phyloP scores from a whole-genome alignment of 495 filamentous ascomycete genomes.

The Pseudotulostoma volvatum region DNA sequence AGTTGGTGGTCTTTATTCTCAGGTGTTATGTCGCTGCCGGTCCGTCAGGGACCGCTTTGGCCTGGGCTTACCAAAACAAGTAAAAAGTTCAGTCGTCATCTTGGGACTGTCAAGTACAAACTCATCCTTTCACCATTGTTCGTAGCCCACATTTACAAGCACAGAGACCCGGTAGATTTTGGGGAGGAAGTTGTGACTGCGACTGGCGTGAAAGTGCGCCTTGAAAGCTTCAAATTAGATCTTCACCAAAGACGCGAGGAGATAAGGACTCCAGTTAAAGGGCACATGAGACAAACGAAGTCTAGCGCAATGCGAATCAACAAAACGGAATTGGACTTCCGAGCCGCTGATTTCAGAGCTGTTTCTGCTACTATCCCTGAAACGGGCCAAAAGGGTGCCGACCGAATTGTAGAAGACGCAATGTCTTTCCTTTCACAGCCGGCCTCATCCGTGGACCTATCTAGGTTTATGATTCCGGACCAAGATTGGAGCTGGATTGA shows the following conservation, averaged over 20 bases:
- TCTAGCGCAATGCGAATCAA: constrained; percentile 94
- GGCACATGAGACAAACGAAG: constrained; percentile 50
- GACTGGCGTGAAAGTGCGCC: constrained; percentile 81
- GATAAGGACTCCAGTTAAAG: constrained; percentile 61
- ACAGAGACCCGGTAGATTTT: constrained; percentile 85
- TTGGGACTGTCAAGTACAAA: constrained; percentile 96
- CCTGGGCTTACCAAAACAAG: constrained; percentile 86
- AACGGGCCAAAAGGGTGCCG: constrained; percentile 56
- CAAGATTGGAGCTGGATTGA: constrained; percentile 92
- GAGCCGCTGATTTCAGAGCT: constrained; percentile 83
- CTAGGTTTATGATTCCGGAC: constrained; percentile 84
- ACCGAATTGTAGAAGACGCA: constrained; percentile 39
- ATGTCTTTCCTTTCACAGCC: constrained; percentile 41
- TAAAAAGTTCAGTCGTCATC: constrained; percentile 94
- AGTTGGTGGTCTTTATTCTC: constrained; percentile 96
- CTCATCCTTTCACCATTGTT: constrained; percentile 82
- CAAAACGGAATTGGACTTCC: constrained; percentile 77
- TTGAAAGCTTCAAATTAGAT: constrained; percentile 93
- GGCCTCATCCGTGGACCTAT: constrained; percentile 47
- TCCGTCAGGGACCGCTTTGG: constrained; percentile 81
- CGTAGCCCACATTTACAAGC: constrained; percentile 93
- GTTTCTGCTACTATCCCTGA: constrained; percentile 80
- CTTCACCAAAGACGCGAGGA: constrained; percentile 89
- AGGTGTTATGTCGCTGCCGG: constrained; percentile 83
- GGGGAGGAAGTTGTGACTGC: constrained; percentile 67